These are phyloP conservation scores for Helianthus annuus DNA, from an alignment of 129 eudicot species.

Conservation along the genomic window DNA sequence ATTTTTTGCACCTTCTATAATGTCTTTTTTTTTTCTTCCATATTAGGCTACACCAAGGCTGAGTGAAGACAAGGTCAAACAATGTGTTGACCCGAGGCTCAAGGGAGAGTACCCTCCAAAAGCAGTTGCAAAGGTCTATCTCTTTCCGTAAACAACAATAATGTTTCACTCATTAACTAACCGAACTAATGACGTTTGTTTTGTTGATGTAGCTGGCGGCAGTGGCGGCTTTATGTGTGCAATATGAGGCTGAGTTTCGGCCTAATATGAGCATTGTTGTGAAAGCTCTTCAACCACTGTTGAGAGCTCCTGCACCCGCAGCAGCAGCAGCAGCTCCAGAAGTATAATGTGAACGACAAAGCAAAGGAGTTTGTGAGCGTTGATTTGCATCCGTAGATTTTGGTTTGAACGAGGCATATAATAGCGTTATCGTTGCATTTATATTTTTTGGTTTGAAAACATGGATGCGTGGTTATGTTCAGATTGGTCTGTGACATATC, in stretches of 20 bases:
- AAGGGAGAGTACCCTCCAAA: conserved; percentile 82
- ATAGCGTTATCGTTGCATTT: conserved; percentile 18
- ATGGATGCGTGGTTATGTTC: conserved; percentile 2
- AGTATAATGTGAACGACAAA: conserved; percentile 29
- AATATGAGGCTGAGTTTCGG: conserved; percentile 77
- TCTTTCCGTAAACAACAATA: conserved; percentile 12
- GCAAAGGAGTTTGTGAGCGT: conserved; percentile 1
- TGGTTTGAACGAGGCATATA: conserved; percentile 30
- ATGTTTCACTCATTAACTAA: background rate
- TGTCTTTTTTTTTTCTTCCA: background rate
- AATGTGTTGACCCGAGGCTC: conserved; percentile 86
- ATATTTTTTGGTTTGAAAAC: conserved; percentile 31
- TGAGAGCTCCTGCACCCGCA: conserved; percentile 52
- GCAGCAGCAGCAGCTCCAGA: conserved; percentile 42
- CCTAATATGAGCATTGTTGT: conserved; percentile 89
- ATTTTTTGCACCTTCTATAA: background rate
- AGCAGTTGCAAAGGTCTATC: conserved; percentile 84
- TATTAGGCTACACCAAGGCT: conserved; percentile 91
- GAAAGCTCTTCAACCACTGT: conserved; percentile 78
- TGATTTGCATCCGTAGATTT: conserved; percentile 31
- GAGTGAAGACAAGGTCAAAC: conserved; percentile 93
- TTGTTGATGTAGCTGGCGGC: conserved; percentile 66
- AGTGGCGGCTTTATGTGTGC: conserved; percentile 83
- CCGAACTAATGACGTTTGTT: background rate
- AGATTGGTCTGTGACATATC: conserved; percentile 27